Evolutionary conservation across 352 stramenopile genomes (phyloP).

Genomic region (Phytophthora citricola): DNA sequence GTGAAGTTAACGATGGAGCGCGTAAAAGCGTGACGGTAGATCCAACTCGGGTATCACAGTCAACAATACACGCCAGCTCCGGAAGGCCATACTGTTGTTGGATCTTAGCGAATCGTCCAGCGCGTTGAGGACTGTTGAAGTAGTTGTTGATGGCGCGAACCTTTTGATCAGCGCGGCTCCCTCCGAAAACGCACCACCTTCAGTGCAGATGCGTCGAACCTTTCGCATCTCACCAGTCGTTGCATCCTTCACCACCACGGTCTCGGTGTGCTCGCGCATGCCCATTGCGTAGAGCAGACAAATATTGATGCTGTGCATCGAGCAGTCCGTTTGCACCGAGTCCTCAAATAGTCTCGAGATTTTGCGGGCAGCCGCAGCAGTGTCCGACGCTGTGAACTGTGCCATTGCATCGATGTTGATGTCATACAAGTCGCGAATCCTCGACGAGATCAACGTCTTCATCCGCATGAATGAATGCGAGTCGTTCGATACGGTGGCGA

Average conservation of each 20-base stretch:
- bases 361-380: neutral
- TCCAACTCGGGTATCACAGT: constrained; percentile 20
- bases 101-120: neutral
- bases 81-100: constrained; percentile 4
- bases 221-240: neutral
- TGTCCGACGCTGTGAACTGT: constrained; percentile 13
- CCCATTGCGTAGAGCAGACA: constrained; percentile 8
- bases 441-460: neutral
- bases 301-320: constrained; percentile 13
- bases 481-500: neutral
- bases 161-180: neutral
- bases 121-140: neutral
- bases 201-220: neutral
- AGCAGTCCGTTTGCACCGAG: neutral
- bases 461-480: neutral
- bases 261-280: constrained; percentile 5
- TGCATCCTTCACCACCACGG: neutral
- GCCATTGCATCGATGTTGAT: constrained; percentile 5
- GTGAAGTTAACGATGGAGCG: constrained; percentile 15
- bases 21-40: constrained; percentile 19
- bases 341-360: constrained; percentile 10
- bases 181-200: constrained; percentile 4
- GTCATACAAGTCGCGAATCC: neutral
- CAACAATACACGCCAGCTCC: neutral
- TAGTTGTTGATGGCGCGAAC: constrained; percentile 13